phyloP scores from a whole-genome alignment of 768 basidiomycete species.

The Naganishia onofrii region DNA sequence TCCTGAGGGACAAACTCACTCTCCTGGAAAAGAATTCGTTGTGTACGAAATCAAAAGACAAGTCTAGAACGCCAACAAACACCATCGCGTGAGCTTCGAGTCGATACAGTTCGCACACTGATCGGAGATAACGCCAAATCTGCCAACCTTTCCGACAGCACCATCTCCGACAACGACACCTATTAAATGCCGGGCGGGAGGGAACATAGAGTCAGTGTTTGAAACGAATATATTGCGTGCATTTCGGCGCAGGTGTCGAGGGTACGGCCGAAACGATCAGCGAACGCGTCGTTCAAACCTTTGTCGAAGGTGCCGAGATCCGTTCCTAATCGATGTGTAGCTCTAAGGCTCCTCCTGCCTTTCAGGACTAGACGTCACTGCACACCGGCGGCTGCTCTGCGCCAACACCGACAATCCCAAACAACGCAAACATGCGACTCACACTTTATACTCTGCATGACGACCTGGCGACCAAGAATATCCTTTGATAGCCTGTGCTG shows the following conservation, averaged over 20 bases:
- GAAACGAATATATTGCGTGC: no score
- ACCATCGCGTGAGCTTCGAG: constrained; percentile 1
- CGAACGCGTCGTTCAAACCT: no score
- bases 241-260: no score
- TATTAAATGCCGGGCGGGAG: constrained; percentile 53
- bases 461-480: not conserved
- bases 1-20: constrained; percentile 54
- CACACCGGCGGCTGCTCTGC: not conserved
- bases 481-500: constrained; percentile 45
- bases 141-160: constrained; percentile 90
- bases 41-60: constrained; percentile 99
- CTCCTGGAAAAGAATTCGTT: constrained; percentile 84
- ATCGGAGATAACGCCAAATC: constrained; percentile 14
- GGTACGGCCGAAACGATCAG: no score
- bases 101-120: not conserved
- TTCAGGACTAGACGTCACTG: not conserved
- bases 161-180: constrained; percentile 98
- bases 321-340: no score
- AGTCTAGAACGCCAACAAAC: constrained; percentile 62
- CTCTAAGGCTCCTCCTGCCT: not conserved
- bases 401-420: not conserved
- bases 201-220: not conserved
- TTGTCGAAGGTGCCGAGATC: no score
- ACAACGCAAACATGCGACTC: constrained; percentile 27
- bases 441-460: constrained; percentile 22